A percentile compares a stretch with the other conserved stretches of the same genome.
phyloP scores from a whole-genome alignment of 352 stramenopile genomes.

The Pseudoperonospora humuli region DNA sequence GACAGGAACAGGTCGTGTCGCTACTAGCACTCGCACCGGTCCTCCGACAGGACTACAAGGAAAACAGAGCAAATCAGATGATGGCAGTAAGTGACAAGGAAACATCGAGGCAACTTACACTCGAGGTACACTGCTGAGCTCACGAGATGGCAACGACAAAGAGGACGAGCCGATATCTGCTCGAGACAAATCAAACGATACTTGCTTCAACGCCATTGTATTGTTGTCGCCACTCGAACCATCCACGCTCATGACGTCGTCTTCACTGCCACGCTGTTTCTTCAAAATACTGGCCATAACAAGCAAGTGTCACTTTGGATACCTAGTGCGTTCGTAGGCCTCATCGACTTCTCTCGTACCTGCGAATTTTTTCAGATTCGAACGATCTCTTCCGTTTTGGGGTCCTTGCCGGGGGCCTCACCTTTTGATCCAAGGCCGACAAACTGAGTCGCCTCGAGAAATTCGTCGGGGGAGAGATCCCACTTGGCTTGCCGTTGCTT shows the following conservation, averaged over 20 bases:
- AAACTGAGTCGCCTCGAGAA: slow-evolving; percentile 30
- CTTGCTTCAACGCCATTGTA: slow-evolving; percentile 37
- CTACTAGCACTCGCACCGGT: slow-evolving; percentile 34
- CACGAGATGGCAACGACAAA: slow-evolving; percentile 15
- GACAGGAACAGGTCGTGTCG: slow-evolving; percentile 20
- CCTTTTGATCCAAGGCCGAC: slow-evolving; percentile 15
- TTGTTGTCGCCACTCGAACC: slow-evolving; percentile 1
- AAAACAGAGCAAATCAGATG: slow-evolving; percentile 9
- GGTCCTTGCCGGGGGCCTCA: slow-evolving; percentile 1
- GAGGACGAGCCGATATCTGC: slow-evolving; percentile 5
- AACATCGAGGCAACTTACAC: slow-evolving; percentile 27
- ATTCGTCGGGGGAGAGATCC: slow-evolving; percentile 28
- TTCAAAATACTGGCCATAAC: slow-evolving; percentile 53
- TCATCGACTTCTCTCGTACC: slow-evolving; percentile 14
- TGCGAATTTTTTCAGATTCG: slow-evolving; percentile 36
- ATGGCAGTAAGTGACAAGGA: not conserved
- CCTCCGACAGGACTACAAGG: slow-evolving; percentile 16
- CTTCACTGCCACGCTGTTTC: slow-evolving; percentile 34
- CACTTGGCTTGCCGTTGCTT: slow-evolving; percentile 21
- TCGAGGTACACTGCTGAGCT: slow-evolving; percentile 25
- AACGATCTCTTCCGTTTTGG: slow-evolving; percentile 22
- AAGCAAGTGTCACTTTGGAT: not conserved
- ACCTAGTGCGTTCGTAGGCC: not conserved
- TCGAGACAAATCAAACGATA: slow-evolving; percentile 49
- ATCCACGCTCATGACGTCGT: not conserved